These are phyloP conservation scores for Claviceps sp. DNA, from an alignment of 2,329 filamentous ascomycete genomes.

Conservation along the genomic window DNA sequence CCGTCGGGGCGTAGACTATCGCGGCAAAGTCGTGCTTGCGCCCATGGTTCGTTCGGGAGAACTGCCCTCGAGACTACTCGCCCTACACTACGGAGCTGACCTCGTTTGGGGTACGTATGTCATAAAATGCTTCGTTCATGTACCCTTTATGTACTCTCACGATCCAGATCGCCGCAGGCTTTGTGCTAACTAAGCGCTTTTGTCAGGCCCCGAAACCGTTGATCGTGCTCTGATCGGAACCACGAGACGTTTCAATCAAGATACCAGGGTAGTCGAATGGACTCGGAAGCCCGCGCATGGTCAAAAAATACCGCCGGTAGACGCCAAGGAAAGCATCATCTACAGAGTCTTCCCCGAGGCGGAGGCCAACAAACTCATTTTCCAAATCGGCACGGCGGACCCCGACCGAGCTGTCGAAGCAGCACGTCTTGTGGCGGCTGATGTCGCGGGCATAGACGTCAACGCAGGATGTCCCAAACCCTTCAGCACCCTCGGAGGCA, in stretches of 20 bases:
- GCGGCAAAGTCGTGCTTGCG: slow-evolving; percentile 84
- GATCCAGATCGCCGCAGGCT: background rate
- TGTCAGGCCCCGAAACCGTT: slow-evolving; percentile 78
- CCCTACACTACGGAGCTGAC: slow-evolving; percentile 90
- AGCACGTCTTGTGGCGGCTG: slow-evolving; percentile 67
- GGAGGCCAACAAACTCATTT: slow-evolving; percentile 67
- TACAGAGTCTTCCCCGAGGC: slow-evolving; percentile 69
- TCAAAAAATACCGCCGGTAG: slow-evolving; percentile 39
- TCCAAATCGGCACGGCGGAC: slow-evolving; percentile 81
- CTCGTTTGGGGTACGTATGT: slow-evolving; percentile 69
- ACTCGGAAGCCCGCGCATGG: slow-evolving; percentile 61
- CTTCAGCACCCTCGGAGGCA: slow-evolving; percentile 84
- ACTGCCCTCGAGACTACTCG: slow-evolving; percentile 74
- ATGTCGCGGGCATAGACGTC: slow-evolving; percentile 90
- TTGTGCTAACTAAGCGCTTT: background rate
- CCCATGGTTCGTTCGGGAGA: slow-evolving; percentile 99
- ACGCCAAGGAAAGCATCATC: slow-evolving; percentile 54
- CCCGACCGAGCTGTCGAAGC: slow-evolving; percentile 74
- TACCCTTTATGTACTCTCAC: background rate
- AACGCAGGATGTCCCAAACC: slow-evolving; percentile 98
- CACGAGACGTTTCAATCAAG: slow-evolving; percentile 60
- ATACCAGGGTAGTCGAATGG: slow-evolving; percentile 74
- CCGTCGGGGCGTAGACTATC: slow-evolving; percentile 78
- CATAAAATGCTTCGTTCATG: background rate
- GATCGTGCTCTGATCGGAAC: slow-evolving; percentile 87